Conservation (phyloP, 176 grass and related monocot genomes). For the Microstegium vimineum region DNA sequence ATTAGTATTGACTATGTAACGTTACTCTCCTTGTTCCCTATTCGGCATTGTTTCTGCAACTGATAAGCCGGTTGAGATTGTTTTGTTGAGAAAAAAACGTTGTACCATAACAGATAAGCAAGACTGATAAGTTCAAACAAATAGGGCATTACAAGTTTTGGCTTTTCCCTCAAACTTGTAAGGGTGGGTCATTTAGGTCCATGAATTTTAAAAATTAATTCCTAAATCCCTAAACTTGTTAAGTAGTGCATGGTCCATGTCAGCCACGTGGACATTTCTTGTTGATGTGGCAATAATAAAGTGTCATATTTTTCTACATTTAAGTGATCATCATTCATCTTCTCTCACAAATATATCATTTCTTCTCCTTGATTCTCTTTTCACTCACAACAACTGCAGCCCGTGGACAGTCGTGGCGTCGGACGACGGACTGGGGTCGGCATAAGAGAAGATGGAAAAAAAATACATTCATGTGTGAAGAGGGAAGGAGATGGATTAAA, state of each 20-base stretch:
- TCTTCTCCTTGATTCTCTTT: neutral
- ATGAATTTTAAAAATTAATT: neutral
- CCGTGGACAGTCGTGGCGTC: accelerated
- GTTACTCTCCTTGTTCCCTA: no score
- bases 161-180: neutral
- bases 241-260: neutral
- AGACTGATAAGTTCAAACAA: no score
- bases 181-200: neutral
- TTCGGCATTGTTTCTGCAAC: no score
- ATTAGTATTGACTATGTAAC: no score
- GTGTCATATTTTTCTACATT: neutral
- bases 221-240: neutral
- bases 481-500: neutral
- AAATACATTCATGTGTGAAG: neutral
- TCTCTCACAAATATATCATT: neutral
- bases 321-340: neutral
- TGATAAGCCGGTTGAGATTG: no score
- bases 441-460: neutral
- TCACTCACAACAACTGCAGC: neutral
- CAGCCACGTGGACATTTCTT: neutral
- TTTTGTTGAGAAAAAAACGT: no score
- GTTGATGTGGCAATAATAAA: neutral
- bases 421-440: accelerated
- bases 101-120: no score
- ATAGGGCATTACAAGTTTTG: no score